phyloP scores from a whole-genome alignment of 768 basidiomycete species.

The Trametes sanguinea region DNA sequence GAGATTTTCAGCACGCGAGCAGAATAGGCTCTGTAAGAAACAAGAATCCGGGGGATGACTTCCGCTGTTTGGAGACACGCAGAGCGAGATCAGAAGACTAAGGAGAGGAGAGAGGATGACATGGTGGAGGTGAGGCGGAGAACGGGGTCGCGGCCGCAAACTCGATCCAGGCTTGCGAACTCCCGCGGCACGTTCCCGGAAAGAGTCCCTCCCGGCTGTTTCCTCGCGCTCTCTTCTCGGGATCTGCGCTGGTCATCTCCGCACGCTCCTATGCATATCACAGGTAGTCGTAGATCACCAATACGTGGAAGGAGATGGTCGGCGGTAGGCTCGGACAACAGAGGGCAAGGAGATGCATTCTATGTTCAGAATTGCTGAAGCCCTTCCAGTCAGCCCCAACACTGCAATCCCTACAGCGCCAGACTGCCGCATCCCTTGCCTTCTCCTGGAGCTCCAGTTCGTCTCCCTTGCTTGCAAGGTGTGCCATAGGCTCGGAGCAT shows the following conservation, averaged over 20 bases:
- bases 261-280: neutral
- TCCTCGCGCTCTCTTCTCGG: conserved; percentile 3
- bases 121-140: conserved; percentile 16
- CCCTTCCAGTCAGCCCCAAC: no score
- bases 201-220: conserved; percentile 7
- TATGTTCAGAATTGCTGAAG: no score
- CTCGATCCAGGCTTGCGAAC: conserved; percentile 20
- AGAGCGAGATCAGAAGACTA: neutral
- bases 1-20: conserved; percentile 11
- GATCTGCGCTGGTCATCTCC: neutral
- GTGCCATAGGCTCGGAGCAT: no score
- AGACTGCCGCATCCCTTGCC: no score
- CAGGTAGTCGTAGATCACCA: no score
- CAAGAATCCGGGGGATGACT: neutral
- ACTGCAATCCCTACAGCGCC: no score
- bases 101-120: conserved; percentile 11
- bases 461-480: no score
- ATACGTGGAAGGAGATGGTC: no score
- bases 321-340: no score
- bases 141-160: neutral
- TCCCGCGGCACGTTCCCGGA: conserved; percentile 14
- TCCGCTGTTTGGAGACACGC: no score
- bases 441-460: no score
- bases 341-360: no score
- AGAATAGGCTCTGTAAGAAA: neutral